phyloP scores from a whole-genome alignment of 352 stramenopile species.

The Globisporangium parvum region DNA sequence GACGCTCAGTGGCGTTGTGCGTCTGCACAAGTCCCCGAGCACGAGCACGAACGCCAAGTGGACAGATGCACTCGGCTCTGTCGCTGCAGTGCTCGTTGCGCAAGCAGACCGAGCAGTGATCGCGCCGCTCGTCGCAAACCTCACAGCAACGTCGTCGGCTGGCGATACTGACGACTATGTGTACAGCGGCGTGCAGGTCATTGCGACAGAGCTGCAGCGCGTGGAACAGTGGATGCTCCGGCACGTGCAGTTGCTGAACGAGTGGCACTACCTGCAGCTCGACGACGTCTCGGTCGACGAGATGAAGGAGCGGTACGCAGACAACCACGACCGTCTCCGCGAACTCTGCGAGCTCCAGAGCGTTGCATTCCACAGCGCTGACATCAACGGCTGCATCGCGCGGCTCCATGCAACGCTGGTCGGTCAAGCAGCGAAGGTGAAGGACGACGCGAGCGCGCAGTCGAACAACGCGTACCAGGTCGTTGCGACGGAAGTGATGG shows the following conservation, averaged over 20 bases:
- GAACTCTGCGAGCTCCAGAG: slow-evolving; percentile 48
- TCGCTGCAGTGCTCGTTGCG: slow-evolving; percentile 10
- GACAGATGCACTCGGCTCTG: slow-evolving; percentile 9
- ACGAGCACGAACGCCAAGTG: slow-evolving; percentile 13
- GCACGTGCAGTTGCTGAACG: slow-evolving; percentile 55
- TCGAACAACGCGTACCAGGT: slow-evolving; percentile 21
- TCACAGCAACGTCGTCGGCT: not conserved
- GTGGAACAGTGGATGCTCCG: slow-evolving; percentile 64
- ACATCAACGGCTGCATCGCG: slow-evolving; percentile 31
- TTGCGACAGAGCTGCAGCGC: slow-evolving; percentile 31
- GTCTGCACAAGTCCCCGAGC: slow-evolving; percentile 12
- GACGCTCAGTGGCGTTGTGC: not conserved
- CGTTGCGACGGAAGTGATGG: slow-evolving; percentile 22
- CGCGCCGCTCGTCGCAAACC: not conserved
- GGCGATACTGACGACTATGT: not conserved
- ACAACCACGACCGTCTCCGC: slow-evolving; percentile 37
- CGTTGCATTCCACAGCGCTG: slow-evolving; percentile 26
- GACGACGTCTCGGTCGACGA: slow-evolving; percentile 35
- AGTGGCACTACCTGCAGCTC: slow-evolving; percentile 46
- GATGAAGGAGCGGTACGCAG: slow-evolving; percentile 46
- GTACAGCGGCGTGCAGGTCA: slow-evolving; percentile 16
- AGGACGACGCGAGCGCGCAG: not conserved
- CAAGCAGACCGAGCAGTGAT: slow-evolving; percentile 4
- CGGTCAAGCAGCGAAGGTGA: slow-evolving; percentile 9
- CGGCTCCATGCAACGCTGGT: slow-evolving; percentile 28